Evolutionary conservation across 176 grass and related monocot genomes (phyloP), one percentile per base, ranked within the genome.

Genomic region (Oryza brachyantha): DNA sequence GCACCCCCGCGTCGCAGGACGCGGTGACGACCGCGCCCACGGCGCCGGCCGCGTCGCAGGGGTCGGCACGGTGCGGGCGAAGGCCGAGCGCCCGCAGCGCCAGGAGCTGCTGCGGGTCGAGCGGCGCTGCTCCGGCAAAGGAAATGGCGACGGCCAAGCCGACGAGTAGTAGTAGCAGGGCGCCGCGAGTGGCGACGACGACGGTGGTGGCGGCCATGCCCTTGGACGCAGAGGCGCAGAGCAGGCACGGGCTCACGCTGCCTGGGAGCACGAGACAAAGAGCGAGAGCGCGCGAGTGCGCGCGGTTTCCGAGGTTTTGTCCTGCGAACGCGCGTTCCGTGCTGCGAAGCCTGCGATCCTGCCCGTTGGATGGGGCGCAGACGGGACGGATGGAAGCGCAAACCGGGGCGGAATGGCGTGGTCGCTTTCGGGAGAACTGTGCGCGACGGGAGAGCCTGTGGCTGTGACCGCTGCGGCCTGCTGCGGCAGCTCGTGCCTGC

Each of bases 11-110:
- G 83, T 98, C 87, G 85, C 92, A 99, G 46, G 88, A 81, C 4
- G 87, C 88, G 43, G 82, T 79, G 73, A 90, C 81, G 73, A 90
- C 81, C 63, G 74, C 67, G 3, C 9, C 83, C 4, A 63, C 59
- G 0, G 61, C 40, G 14, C 66, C 66, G 25, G 13, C 65, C 19
- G 64, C 68, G 73, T 58, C 67, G 74, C 96, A 94, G 69, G 95
- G 83, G 83, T 94, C 87, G 13, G 48, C 52, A 1, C 58, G 10
- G 60, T 9, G 38, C 72, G 72, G 10, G 62, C 43, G n/a, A 36
- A 95, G 87, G 29, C 94, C 94, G 61, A 97, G 81, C 26, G 94
- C 83, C 35, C 93, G 88, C 17, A 97, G 84, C 4, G 94, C 91
- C 10, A 86, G 61, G 13, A 90, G 87, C 76, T 97, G 90, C 57